Evolutionary conservation across 495 filamentous ascomycete genomes (phyloP), one percentile per base, ranked within the genome.

Genomic region (Margaritispora aquatica): DNA sequence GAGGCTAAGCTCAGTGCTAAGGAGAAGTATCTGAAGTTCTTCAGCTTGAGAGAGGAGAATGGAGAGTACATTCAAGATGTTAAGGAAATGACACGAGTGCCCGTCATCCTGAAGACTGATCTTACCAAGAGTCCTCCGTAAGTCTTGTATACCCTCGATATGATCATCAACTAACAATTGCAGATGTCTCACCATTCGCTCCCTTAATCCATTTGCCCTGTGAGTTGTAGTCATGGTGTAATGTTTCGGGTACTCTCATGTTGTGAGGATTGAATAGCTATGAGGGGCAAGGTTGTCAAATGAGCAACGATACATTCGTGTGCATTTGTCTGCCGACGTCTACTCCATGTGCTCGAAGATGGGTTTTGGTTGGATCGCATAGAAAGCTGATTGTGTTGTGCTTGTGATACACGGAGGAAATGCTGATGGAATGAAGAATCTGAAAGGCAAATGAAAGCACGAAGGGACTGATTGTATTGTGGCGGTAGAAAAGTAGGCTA

Each of bases 91-190:
- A 93, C 91, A 34, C 81, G 92, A 56, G 90, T 98, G 52, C 94
- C 94, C 2, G 89, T 98, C 58, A 96, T 97, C 66, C 75, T 98
- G 53, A 98, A 97, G 85, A 98, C 94, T 31, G 94, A 98, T 74
- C 81, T 98, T 66, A 89, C 81, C 78, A 98, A 97, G 88, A 97
- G 94, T 72, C 94, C 94, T 75, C 94, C 94, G 90, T 97, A 88
- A 78, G 93, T 89, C 64, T 22, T 31, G 29, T 13, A 34, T 5
- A 5, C 20, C 59, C 26, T 51, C 53, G 51, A 41, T n/a, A n/a
- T n/a, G 23, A 51, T 49, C 26, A 60, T 56, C 55, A 57, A 29
- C 44, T 63, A 15, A 68, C 41, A 22, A 19, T 22, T 66, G 26
- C 61, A 97, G 93, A 54, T 98, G 94, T 80, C 77, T 98, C 69